Evolutionary conservation across 176 grass and related monocot species (phyloP), one percentile per base, ranked within the genome.

Genomic region (Carex kokanica): DNA sequence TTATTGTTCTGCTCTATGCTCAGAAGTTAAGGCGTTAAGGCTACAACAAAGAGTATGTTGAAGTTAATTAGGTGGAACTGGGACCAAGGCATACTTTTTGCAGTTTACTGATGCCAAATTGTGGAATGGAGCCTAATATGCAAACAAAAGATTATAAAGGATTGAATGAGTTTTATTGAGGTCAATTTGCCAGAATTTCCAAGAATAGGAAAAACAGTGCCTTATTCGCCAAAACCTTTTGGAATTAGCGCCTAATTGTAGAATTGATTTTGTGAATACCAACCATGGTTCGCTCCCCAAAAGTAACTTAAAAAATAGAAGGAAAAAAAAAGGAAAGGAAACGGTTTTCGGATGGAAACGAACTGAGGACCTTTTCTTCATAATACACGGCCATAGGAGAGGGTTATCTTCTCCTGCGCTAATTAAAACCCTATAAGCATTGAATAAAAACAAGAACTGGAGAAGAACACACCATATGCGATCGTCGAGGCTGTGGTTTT

Each of bases 401-500:
- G 12, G 14, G 10, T 59, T 60, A 5, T 25, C 38, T 21, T 2
- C 47, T 36, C 21, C 57, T 40, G 21, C 25, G 14, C 10, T 8
- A 68, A 23, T 61, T 62, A 12, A 58, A 59, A 59, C 62, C n/a
- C 20, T 17, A 65, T 38, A 68, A 23, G 51, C 13, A 34, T 17
- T 21, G 32, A 23, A 5, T 56, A 18, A 5, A 78, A 58, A 58
- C 29, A 13, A 34, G 32, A 41, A 24, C 0, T 58, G 8, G 41
- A 23, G 31, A 73, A 74, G 34, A 62, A 81, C 82, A 4, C 56
- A 88, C 87, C 87, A 43, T 81, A 54, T 36, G 79, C 15, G 63
- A 85, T 38, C 38, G 82, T 20, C 10, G 64, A n/a, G 24, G 83
- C 65, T 18, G 84, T 41, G 41, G 10, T 1, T 70, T 85, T 55